phyloP scores from a whole-genome alignment of 2,329 filamentous ascomycete species.

The Knufia fluminis region DNA sequence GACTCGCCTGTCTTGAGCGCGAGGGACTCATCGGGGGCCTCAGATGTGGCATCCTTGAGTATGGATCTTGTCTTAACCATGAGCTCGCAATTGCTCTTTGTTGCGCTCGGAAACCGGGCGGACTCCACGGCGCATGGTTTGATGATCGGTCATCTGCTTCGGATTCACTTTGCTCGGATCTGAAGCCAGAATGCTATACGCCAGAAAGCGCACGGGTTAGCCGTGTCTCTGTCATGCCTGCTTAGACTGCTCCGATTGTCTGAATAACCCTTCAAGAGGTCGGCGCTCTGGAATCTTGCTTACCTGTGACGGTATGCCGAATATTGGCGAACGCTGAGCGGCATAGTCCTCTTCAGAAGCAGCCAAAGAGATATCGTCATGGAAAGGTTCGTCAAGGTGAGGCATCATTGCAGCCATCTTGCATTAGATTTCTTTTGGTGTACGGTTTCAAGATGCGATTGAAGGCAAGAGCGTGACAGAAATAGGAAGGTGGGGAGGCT shows the following conservation, averaged over 20 bases:
- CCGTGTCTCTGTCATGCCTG: neutral
- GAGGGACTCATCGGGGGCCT: conserved; percentile 38
- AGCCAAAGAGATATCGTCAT: conserved; percentile 51
- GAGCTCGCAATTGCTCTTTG: conserved; percentile 41
- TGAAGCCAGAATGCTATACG: conserved; percentile 52
- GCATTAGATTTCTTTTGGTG: conserved; percentile 1
- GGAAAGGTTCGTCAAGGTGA: conserved; percentile 41
- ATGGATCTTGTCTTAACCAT: conserved; percentile 45
- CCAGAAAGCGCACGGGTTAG: neutral
- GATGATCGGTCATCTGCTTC: conserved; percentile 33
- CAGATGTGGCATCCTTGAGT: conserved; percentile 36
- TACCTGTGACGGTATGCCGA: conserved; percentile 43
- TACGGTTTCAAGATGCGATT: neutral
- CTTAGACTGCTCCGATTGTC: neutral
- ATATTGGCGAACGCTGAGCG: conserved; percentile 44
- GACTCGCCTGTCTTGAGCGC: conserved; percentile 49
- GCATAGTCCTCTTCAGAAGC: conserved; percentile 56
- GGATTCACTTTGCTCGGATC: conserved; percentile 39
- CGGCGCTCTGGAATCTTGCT: neutral
- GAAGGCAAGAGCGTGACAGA: neutral
- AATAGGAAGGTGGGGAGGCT: conserved; percentile 10
- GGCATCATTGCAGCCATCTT: conserved; percentile 32
- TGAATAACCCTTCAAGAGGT: too few relatives aligned
- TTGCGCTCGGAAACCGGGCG: conserved; percentile 46
- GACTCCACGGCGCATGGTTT: conserved; percentile 50